Conservation (phyloP, 805 yeast genomes). For the Millerozyma acaciae region DNA sequence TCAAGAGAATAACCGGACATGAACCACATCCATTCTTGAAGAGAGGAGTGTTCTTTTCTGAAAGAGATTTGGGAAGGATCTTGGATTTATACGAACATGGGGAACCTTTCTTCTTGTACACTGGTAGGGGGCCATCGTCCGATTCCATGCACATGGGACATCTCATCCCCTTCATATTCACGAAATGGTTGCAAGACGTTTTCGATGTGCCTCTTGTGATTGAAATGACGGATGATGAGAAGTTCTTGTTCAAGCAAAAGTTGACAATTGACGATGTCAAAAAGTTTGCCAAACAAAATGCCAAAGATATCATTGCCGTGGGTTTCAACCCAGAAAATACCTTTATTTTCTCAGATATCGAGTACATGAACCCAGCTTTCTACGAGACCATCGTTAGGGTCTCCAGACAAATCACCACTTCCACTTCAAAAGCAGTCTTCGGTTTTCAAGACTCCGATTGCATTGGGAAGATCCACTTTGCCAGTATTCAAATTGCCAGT, state of each 20-base stretch:
- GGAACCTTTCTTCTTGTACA: constrained; percentile 90
- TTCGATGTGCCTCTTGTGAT: constrained; percentile 94
- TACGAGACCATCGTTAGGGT: constrained; percentile 92
- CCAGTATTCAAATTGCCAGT: constrained; percentile 92
- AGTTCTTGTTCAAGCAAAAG: constrained; percentile 88
- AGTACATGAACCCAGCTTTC: constrained; percentile 89
- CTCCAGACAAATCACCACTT: constrained; percentile 91
- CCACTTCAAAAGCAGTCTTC: constrained; percentile 96
- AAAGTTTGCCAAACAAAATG: constrained; percentile 72
- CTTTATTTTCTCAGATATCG: constrained; percentile 87
- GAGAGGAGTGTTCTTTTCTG: constrained; percentile 90
- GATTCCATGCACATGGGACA: constrained; percentile 97
- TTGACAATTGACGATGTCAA: constrained; percentile 87
- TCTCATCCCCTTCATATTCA: constrained; percentile 90
- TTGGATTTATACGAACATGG: constrained; percentile 90
- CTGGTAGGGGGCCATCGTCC: constrained; percentile 96
- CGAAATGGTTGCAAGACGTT: constrained; percentile 97
- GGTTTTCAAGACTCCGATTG: constrained; percentile 94
- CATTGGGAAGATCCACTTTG: constrained; percentile 93
- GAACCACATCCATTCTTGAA: constrained; percentile 87
- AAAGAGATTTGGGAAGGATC: constrained; percentile 75
- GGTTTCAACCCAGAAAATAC: constrained; percentile 96
- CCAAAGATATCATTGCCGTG: constrained; percentile 87
- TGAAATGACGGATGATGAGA: constrained; percentile 95
- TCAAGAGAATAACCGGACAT: constrained; percentile 78